A percentile compares a stretch with the other conserved stretches of the same genome.
Conservation (phyloP, 129 eudicot genomes). For the carrot (Daucus carota) region DNA sequence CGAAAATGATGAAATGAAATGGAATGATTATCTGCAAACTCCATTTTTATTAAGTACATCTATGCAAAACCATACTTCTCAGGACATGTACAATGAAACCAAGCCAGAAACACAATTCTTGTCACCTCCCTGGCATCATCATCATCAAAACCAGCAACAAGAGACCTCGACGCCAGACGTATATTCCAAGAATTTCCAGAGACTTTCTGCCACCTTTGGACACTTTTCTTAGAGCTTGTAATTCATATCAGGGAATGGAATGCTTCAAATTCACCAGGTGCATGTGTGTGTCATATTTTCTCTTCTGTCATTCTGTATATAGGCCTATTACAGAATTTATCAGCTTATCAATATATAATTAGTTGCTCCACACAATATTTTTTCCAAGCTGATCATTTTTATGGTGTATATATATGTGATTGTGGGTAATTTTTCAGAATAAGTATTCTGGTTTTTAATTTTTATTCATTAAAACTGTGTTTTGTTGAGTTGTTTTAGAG, state of each 20-base stretch:
- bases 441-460: not conserved
- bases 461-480: constrained; percentile 1
- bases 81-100: constrained; percentile 23
- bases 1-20: constrained; percentile 51
- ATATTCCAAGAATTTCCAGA: constrained; percentile 60
- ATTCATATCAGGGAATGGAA: constrained; percentile 11
- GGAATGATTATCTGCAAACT: constrained; percentile 65
- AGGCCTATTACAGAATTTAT: constrained; percentile 34
- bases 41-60: constrained; percentile 38
- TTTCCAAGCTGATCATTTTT: constrained; percentile 12
- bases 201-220: constrained; percentile 60
- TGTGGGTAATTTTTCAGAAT: constrained; percentile 1
- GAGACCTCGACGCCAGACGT: constrained; percentile 17
- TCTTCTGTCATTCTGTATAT: constrained; percentile 38
- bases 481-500: constrained; percentile 1
- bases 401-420: not conserved
- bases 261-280: constrained; percentile 39
- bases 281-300: constrained; percentile 25
- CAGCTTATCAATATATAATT: constrained; percentile 14
- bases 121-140: constrained; percentile 13
- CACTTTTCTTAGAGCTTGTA: constrained; percentile 44
- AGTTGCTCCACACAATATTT: constrained; percentile 2
- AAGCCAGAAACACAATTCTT: constrained; percentile 38
- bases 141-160: constrained; percentile 17
- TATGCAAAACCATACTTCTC: constrained; percentile 23